Evolutionary conservation across 1,284 basidiomycete species (phyloP).

Genomic region (Caloboletus firmus): DNA sequence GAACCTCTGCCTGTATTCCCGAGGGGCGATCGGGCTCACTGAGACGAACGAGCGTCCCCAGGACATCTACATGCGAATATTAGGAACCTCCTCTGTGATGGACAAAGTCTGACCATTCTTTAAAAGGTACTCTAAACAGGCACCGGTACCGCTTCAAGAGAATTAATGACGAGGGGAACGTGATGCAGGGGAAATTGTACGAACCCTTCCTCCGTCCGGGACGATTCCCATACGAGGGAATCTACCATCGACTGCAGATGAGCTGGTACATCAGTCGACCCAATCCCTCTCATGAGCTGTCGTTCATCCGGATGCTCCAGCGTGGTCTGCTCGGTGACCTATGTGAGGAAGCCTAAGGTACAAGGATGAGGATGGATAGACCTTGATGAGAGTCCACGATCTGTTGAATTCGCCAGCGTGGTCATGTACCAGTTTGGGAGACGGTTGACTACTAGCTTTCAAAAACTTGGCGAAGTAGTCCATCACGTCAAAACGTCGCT

Average conservation of each 20-base stretch:
- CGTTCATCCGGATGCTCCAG: constrained; percentile 79
- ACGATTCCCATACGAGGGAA: constrained; percentile 83
- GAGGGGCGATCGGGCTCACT: constrained; percentile 81
- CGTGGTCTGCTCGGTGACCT: constrained; percentile 54
- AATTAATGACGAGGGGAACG: constrained; percentile 9
- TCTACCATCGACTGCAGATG: constrained; percentile 85
- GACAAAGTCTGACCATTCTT: constrained; percentile 66
- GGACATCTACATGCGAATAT: constrained; percentile 56
- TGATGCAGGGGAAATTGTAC: constrained; percentile 31
- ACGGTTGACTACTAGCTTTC: constrained; percentile 48
- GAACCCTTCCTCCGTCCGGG: constrained; percentile 81
- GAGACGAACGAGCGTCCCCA: constrained; percentile 81
- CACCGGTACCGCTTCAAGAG: constrained; percentile 69
- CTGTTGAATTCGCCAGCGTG: constrained; percentile 69
- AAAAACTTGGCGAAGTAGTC: constrained; percentile 85
- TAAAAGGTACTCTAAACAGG: constrained; percentile 87
- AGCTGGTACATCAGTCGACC: constrained; percentile 76
- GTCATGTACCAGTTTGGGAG: constrained; percentile 57
- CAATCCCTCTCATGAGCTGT: constrained; percentile 78
- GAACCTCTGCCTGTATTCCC: constrained; percentile 84
- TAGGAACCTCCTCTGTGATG: constrained; percentile 1
- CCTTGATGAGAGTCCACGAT: constrained; percentile 74
- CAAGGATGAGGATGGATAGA: constrained; percentile 27
- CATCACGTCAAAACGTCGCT: constrained; percentile 42
- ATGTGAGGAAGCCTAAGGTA: constrained; percentile 2